These are phyloP conservation scores for Claviceps lovelessii DNA, from an alignment of 2,329 filamentous ascomycete genomes.

Conservation along the genomic window DNA sequence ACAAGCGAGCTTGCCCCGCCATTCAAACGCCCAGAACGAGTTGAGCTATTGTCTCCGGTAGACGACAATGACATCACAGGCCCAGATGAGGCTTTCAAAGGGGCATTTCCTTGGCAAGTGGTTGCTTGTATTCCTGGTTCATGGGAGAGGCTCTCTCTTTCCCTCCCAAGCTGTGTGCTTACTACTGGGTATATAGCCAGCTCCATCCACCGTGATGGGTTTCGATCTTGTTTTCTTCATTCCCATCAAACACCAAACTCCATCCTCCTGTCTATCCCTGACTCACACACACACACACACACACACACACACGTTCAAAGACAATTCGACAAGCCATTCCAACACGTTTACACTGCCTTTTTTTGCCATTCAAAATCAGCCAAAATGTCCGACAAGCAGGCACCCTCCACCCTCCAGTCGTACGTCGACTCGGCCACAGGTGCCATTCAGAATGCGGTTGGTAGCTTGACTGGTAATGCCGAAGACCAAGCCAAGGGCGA, in stretches of 20 bases:
- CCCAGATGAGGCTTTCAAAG: neutral
- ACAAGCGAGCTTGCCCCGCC: neutral
- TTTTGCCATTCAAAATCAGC: neutral
- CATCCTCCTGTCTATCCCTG: neutral
- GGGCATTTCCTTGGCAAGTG: neutral
- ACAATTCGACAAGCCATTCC: neutral
- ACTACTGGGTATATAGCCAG: neutral
- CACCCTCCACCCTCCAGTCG: conserved; percentile 63
- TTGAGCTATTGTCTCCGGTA: neutral
- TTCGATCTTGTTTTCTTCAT: neutral
- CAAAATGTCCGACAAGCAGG: conserved; percentile 17
- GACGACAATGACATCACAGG: conserved; percentile 4
- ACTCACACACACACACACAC: neutral
- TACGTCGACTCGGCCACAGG: conserved; percentile 61
- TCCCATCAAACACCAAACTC: neutral
- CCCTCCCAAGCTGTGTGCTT: neutral
- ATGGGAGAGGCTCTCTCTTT: neutral
- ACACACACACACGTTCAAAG: neutral
- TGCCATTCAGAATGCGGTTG: conserved; percentile 56
- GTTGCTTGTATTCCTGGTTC: neutral
- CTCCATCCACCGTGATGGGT: neutral
- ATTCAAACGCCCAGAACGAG: neutral
- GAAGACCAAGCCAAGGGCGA: conserved; percentile 53
- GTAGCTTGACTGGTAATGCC: conserved; percentile 57
- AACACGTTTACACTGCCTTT: neutral